phyloP scores from a whole-genome alignment of 345 rosid genomes.

The Mallotus nudiflorus region DNA sequence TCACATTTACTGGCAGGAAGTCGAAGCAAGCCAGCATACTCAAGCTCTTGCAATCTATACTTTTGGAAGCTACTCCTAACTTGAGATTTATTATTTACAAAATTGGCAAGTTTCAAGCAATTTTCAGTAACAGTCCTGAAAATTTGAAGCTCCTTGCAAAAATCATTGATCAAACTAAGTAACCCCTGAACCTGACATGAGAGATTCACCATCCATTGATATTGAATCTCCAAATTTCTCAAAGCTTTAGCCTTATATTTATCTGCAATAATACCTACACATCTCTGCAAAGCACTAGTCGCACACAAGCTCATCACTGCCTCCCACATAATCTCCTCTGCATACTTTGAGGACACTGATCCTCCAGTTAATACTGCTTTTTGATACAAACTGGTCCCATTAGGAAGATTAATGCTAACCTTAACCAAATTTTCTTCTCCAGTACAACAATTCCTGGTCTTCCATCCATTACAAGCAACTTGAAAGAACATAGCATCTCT shows the following conservation, averaged over 20 bases:
- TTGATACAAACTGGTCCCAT: conserved; percentile 46
- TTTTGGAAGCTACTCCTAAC: conserved; percentile 48
- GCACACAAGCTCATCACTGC: conserved; percentile 41
- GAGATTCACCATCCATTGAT: conserved; percentile 58
- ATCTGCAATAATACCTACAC: conserved; percentile 56
- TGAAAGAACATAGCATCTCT: conserved; percentile 57
- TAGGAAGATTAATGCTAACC: conserved; percentile 51
- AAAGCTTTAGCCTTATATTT: conserved; percentile 45
- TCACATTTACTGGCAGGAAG: conserved; percentile 42
- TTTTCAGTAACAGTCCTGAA: conserved; percentile 42
- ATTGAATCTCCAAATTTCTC: conserved; percentile 56
- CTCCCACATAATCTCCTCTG: conserved; percentile 54
- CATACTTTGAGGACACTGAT: conserved; percentile 45
- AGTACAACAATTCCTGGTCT: conserved; percentile 33
- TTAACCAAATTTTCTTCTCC: conserved; percentile 46
- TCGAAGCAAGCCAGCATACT: conserved; percentile 39
- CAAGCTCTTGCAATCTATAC: conserved; percentile 45
- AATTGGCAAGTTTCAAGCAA: conserved; percentile 52
- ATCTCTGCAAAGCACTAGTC: conserved; percentile 38
- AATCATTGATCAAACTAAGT: conserved; percentile 48
- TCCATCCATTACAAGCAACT: conserved; percentile 56
- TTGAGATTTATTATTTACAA: conserved; percentile 44
- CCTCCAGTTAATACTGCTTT: conserved; percentile 38
- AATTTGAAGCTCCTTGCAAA: conserved; percentile 46
- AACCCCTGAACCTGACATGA: conserved; percentile 62